These are phyloP conservation scores for Paspalum vaginatum DNA, from an alignment of 176 grass and related monocot genomes.

Conservation along the genomic window DNA sequence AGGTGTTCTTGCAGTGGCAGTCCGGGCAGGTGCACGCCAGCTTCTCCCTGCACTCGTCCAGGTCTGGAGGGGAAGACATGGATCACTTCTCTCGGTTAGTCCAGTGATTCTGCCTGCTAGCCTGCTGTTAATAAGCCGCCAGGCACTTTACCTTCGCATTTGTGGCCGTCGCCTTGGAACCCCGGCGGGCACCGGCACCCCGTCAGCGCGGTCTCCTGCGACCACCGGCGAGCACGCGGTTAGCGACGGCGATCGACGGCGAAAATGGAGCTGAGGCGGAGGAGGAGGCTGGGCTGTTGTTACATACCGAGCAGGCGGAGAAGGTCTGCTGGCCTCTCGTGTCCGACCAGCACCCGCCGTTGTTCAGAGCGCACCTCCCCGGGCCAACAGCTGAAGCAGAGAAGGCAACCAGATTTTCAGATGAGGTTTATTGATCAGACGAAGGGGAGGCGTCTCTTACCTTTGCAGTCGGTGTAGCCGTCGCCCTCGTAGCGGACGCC, in stretches of 20 bases:
- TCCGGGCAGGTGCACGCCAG: conserved; percentile 90
- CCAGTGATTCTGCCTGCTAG: background rate
- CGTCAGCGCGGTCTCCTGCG: conserved; percentile 46
- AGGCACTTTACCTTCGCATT: conserved; percentile 60
- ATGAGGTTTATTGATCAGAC: background rate
- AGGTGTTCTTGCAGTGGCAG: conserved; percentile 93
- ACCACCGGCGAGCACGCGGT: background rate
- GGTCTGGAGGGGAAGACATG: conserved; percentile 43
- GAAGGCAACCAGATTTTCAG: too few relatives aligned
- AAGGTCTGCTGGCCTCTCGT: conserved; percentile 46
- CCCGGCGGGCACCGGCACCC: conserved; percentile 81
- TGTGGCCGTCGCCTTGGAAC: conserved; percentile 78
- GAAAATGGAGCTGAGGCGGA: background rate
- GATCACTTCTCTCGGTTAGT: background rate
- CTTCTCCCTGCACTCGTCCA: conserved; percentile 87
- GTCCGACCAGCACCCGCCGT: conserved; percentile 92
- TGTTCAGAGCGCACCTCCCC: conserved; percentile 69
- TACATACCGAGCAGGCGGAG: conserved; percentile 81
- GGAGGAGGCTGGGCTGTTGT: too few relatives aligned
- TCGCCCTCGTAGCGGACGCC: conserved; percentile 82
- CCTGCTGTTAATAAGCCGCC: background rate
- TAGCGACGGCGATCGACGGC: background rate
- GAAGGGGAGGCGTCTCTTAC: background rate
- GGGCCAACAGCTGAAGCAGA: conserved; percentile 69
- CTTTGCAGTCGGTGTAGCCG: conserved; percentile 74